Evolutionary conservation across 1,284 basidiomycete genomes (phyloP), one percentile per base, ranked within the genome.

Genomic region (Volvariella surrecta): DNA sequence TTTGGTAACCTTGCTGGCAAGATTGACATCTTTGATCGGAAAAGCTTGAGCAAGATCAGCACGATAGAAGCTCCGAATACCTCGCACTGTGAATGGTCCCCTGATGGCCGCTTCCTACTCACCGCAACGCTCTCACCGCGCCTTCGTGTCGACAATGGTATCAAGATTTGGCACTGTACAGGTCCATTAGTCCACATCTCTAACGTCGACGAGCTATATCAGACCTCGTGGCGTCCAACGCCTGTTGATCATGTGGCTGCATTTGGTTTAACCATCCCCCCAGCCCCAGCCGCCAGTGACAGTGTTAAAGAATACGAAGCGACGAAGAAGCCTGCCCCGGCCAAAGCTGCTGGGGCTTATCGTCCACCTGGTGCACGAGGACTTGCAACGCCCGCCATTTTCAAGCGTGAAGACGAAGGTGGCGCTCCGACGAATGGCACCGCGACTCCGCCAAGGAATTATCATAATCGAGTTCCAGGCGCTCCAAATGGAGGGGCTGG

Each of bases 1-100:
- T 99, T 98, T 59, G 94, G 96, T 30, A 99, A 99, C 63, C 73
- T 98, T 35, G 89, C 91, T 0, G 95, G 95, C 37, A 91, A 90
- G 56, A 82, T 95, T 48, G 90, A 96, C 55, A 71, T 99, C 48
- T 89, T 87, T 68, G 95, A 99, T 60, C 81, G 94, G 16, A 84
- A 89, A 46, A 81, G 83, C 20, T 73, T 96, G 32, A 76, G 74
- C 52, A 95, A 95, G 64, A 73, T 93, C 13, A 76, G 78, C 47
- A 87, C 82, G 39, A 91, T 98, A 57, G 88, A 93, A 50, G 94
- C 92, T 0, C 86, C 92, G 6, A 97, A 98, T 63, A 91, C 92
- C 4, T 90, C 87, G 0, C 75, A 87, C 55, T 97, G 92, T 62
- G 89, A 95, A 60, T 99, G 95, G 94, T 90, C 89, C 17, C 89